Evolutionary conservation across 768 basidiomycete species (phyloP).

Genomic region (Paxillus ammoniavirescens): DNA sequence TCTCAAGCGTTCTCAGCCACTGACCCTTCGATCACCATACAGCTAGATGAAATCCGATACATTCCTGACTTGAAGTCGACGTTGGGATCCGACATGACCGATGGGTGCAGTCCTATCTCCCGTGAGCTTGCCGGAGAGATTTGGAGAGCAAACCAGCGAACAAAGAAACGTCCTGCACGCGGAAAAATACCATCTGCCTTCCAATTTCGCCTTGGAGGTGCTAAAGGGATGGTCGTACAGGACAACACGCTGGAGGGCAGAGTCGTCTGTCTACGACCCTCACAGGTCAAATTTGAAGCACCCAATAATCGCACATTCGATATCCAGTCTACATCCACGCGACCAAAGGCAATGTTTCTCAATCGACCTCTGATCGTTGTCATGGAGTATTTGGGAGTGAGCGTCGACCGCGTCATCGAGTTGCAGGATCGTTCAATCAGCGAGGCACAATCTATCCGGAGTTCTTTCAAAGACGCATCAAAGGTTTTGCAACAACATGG

Average conservation of each 20-base stretch:
- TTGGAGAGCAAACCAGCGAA: slow-evolving; percentile 34
- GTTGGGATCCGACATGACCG: slow-evolving; percentile 41
- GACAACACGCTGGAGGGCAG: slow-evolving; percentile 38
- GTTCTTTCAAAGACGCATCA: slow-evolving; percentile 35
- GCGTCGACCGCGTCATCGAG: slow-evolving; percentile 28
- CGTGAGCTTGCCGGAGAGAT: slow-evolving; percentile 33
- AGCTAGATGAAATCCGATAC: slow-evolving; percentile 31
- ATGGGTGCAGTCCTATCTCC: slow-evolving; percentile 51
- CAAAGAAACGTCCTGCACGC: slow-evolving; percentile 20
- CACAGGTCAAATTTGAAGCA: slow-evolving; percentile 49
- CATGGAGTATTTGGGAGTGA: slow-evolving; percentile 45
- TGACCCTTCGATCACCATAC: slow-evolving; percentile 42
- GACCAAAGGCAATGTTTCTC: slow-evolving; percentile 43
- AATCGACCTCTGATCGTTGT: slow-evolving; percentile 50
- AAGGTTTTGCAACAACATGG: slow-evolving; percentile 43
- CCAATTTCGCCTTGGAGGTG: slow-evolving; percentile 47
- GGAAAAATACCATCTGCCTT: slow-evolving; percentile 36
- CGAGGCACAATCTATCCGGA: slow-evolving; percentile 34
- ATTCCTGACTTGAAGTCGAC: slow-evolving; percentile 32
- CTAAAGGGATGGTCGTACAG: slow-evolving; percentile 47
- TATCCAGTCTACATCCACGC: slow-evolving; percentile 45
- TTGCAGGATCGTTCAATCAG: slow-evolving; percentile 39
- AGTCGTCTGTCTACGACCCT: slow-evolving; percentile 39
- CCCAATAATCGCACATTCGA: slow-evolving; percentile 39
- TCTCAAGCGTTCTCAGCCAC: slow-evolving; percentile 54